A percentile compares a stretch with the other conserved stretches of the same genome.
Conservation (phyloP, 2,329 filamentous ascomycete species). For the Fusarium tjaetaba region DNA sequence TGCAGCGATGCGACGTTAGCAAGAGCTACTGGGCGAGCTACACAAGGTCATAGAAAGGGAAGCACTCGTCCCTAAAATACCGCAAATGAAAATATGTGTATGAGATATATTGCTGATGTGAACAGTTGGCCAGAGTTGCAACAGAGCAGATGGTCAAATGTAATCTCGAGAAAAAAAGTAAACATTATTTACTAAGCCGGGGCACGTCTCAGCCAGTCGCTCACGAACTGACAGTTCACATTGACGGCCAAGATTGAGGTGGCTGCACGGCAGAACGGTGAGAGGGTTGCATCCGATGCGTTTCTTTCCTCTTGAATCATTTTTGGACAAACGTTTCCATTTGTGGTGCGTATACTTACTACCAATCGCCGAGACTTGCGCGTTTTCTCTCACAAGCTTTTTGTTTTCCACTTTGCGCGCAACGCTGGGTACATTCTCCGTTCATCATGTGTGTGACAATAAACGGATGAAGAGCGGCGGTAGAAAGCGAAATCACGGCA, state of each 20-base stretch:
- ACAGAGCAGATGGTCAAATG: neutral
- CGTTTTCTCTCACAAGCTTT: neutral
- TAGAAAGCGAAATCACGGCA: neutral
- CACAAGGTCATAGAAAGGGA: neutral
- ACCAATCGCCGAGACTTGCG: slow-evolving; percentile 1
- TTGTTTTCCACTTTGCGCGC: neutral
- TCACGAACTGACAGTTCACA: slow-evolving; percentile 4
- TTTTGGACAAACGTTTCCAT: slow-evolving; percentile 3
- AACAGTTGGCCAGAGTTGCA: neutral
- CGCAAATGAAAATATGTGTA: neutral
- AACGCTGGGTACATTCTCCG: neutral
- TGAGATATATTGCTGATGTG: neutral
- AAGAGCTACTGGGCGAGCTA: neutral
- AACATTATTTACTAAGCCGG: slow-evolving; percentile 1
- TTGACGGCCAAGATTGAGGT: slow-evolving; percentile 13
- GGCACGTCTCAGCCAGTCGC: slow-evolving; percentile 28
- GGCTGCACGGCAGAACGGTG: slow-evolving; percentile 24
- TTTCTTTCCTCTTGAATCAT: slow-evolving; percentile 10
- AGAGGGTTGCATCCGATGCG: slow-evolving; percentile 29
- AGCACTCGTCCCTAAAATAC: neutral
- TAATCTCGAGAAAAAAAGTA: slow-evolving; percentile 1
- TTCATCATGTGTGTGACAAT: slow-evolving; percentile 6
- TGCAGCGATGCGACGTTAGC: slow-evolving; percentile 22
- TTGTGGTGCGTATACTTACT: slow-evolving; percentile 5
- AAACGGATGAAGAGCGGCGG: slow-evolving; percentile 11